These are phyloP conservation scores for Paratinospora sagittata DNA, from an alignment of 164 flowering plant species.

Conservation along the genomic window DNA sequence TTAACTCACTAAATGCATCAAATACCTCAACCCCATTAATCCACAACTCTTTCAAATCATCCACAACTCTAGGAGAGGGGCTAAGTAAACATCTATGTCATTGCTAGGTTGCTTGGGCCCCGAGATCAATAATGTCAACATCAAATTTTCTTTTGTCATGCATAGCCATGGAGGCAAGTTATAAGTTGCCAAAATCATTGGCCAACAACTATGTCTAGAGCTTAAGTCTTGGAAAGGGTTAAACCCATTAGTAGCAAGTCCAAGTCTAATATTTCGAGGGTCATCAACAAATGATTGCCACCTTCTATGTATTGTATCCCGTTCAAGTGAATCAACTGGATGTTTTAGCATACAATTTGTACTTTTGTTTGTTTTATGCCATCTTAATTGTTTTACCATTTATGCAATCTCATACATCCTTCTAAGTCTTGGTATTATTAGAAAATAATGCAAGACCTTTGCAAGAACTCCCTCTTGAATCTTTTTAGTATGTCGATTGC, in stretches of 20 bases:
- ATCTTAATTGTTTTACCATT: too few species aligned
- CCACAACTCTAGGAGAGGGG: neutral
- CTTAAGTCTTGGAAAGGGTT: neutral
- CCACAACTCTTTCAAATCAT: neutral
- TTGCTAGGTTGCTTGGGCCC: neutral
- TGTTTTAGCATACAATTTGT: too few species aligned
- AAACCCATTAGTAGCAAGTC: too few species aligned
- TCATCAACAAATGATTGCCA: neutral
- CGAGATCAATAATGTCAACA: neutral
- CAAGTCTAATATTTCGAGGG: too few species aligned
- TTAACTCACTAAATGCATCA: neutral
- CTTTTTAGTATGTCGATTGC: neutral
- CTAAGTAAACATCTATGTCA: neutral
- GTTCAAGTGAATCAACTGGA: neutral
- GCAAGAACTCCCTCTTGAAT: neutral
- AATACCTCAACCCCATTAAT: neutral
- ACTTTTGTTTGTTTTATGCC: too few species aligned
- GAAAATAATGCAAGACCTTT: neutral
- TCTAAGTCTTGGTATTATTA: neutral
- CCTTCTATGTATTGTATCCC: neutral
- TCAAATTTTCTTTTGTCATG: neutral
- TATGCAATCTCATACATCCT: too few species aligned
- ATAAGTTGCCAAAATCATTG: neutral
- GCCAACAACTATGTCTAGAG: neutral
- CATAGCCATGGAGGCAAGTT: too few species aligned